Conservation (phyloP, 805 yeast species). For the Ogataea degrootiae region DNA sequence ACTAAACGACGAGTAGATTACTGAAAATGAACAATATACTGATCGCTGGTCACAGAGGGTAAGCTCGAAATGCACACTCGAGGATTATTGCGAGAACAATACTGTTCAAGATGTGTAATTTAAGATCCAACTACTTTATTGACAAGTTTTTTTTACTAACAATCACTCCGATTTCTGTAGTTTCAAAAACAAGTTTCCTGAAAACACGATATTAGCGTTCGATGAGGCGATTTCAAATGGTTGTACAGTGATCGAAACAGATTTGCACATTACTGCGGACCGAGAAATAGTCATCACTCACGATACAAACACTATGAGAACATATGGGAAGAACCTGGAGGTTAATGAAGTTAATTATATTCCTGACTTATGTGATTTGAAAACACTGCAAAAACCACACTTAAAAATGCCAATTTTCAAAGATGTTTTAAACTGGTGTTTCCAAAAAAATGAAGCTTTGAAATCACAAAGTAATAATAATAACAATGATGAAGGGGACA, state of each 20-base stretch:
- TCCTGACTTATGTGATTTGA: conserved; percentile 24
- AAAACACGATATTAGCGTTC: conserved; percentile 33
- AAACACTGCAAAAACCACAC: conserved; percentile 29
- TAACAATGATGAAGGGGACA: conserved; percentile 13
- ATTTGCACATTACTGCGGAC: conserved; percentile 34
- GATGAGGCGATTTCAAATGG: conserved; percentile 31
- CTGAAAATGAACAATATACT: neutral
- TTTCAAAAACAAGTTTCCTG: conserved; percentile 27
- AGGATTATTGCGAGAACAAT: neutral
- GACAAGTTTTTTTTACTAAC: neutral
- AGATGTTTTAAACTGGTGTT: conserved; percentile 31
- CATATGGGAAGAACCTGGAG: conserved; percentile 26
- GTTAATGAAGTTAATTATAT: conserved; percentile 25
- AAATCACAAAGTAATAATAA: conserved; percentile 1
- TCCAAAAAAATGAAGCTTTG: conserved; percentile 37
- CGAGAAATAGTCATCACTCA: conserved; percentile 31
- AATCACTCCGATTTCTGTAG: conserved; percentile 6
- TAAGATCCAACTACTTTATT: neutral
- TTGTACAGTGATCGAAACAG: conserved; percentile 32
- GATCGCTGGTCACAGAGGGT: conserved; percentile 30
- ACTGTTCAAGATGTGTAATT: neutral
- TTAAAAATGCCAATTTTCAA: conserved; percentile 29
- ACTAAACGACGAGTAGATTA: no score
- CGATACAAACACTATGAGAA: conserved; percentile 29
- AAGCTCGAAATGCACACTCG: conserved; percentile 6